These are phyloP conservation scores for Saturnispora bothae DNA, from an alignment of 805 yeast species.

Conservation along the genomic window DNA sequence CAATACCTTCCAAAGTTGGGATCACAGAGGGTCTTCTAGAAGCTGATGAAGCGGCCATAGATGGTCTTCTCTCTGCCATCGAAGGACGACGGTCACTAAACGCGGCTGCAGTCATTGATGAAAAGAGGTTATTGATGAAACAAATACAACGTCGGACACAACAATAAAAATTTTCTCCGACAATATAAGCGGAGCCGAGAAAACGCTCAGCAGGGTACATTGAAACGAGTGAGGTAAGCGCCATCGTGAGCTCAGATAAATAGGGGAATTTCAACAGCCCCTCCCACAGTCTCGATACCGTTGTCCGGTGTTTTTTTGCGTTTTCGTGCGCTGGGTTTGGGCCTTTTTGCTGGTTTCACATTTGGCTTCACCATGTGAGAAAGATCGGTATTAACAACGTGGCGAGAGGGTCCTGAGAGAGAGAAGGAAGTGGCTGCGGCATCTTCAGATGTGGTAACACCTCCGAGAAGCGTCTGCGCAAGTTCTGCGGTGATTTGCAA, in stretches of 20 bases:
- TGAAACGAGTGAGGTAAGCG: no score
- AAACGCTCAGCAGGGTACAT: no score
- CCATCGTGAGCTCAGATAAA: not conserved
- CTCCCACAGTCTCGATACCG: slow-evolving; percentile 30
- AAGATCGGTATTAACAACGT: not conserved
- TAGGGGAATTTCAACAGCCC: slow-evolving; percentile 36
- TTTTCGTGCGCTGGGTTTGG: slow-evolving; percentile 5
- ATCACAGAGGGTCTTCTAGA: slow-evolving; percentile 33
- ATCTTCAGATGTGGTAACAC: slow-evolving; percentile 1
- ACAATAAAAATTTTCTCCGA: not conserved
- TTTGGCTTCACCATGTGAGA: not conserved
- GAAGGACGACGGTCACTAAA: slow-evolving; percentile 63
- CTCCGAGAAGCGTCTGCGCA: slow-evolving; percentile 19
- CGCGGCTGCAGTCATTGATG: slow-evolving; percentile 37
- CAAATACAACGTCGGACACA: not conserved
- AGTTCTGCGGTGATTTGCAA: slow-evolving; percentile 20
- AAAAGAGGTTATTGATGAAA: not conserved
- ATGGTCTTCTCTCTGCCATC: slow-evolving; percentile 30
- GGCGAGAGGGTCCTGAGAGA: not conserved
- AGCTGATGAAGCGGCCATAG: slow-evolving; percentile 17
- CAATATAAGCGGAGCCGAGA: no score
- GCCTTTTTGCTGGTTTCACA: not conserved
- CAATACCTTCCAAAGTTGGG: slow-evolving; percentile 70
- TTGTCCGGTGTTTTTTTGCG: slow-evolving; percentile 14
- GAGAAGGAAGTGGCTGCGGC: not conserved